phyloP scores from a whole-genome alignment of 176 grass and related monocot species.

The Dactylis glomerata region DNA sequence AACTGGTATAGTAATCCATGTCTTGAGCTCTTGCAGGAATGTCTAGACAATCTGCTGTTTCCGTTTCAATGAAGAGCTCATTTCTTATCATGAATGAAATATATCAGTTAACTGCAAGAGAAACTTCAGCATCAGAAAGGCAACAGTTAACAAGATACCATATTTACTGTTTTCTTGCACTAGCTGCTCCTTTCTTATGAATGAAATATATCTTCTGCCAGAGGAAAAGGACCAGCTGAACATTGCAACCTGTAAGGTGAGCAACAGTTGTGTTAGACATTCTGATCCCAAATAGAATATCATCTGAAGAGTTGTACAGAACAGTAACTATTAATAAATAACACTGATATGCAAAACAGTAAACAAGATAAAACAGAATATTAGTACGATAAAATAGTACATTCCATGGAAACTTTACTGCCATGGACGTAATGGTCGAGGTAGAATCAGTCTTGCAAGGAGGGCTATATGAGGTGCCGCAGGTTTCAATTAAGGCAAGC shows the following conservation, averaged over 20 bases:
- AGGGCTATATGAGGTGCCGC: background rate
- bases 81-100: no score
- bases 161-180: constrained; percentile 19
- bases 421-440: background rate
- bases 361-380: background rate
- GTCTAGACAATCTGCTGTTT: background rate
- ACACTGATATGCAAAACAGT: background rate
- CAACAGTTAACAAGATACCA: background rate
- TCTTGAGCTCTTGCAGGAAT: background rate
- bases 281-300: background rate
- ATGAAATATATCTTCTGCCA: background rate
- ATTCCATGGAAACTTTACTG: background rate
- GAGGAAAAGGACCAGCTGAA: background rate
- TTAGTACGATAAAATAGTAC: constrained; percentile 18
- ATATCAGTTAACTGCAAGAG: background rate
- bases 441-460: background rate
- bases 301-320: background rate
- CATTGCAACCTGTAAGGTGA: constrained; percentile 23
- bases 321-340: background rate
- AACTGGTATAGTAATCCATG: background rate
- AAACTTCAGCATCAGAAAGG: constrained; percentile 15
- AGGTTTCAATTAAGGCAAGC: background rate
- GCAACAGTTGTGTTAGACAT: constrained; percentile 13
- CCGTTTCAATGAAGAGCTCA: background rate
- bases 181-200: background rate